Percentiles rank a stretch among this genome's conserved stretches.
Conservation (phyloP, 139 green algal genomes). For the Coccomyxa sp. region DNA sequence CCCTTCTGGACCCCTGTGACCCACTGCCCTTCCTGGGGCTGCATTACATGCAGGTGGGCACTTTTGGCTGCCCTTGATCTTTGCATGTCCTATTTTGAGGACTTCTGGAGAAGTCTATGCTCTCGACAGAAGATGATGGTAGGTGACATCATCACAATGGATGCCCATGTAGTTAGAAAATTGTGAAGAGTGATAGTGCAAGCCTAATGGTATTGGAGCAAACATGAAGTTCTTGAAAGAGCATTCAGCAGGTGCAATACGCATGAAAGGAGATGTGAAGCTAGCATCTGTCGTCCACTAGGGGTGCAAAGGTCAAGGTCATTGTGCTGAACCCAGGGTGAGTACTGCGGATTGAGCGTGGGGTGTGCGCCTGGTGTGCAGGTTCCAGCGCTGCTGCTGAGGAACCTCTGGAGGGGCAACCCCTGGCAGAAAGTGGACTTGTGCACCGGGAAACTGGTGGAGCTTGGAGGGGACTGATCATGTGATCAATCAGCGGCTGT, state of each 20-base stretch:
- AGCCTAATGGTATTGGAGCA: no score
- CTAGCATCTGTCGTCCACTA: no score
- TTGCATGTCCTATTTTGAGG: no score
- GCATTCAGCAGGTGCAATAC: no score
- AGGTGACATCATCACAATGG: neutral
- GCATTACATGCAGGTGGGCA: slow-evolving; percentile 14
- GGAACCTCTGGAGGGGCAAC: slow-evolving; percentile 12
- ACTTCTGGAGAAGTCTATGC: neutral
- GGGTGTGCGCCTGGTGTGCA: slow-evolving; percentile 5
- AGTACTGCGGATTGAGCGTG: neutral
- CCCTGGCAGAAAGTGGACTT: slow-evolving; percentile 32
- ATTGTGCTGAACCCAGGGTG: no score
- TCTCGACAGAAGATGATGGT: neutral
- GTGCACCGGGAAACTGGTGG: slow-evolving; percentile 25
- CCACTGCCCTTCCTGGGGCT: slow-evolving; percentile 23
- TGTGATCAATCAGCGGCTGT: neutral
- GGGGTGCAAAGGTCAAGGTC: no score
- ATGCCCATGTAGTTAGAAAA: neutral
- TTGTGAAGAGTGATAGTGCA: no score
- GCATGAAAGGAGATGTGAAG: no score
- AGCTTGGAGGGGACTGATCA: slow-evolving; percentile 29
- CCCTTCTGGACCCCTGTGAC: slow-evolving; percentile 14
- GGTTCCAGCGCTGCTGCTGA: slow-evolving; percentile 7
- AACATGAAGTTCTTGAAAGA: no score
- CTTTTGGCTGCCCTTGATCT: neutral